Percentiles rank a stretch among this genome's conserved stretches.
Conservation (phyloP, 1,284 basidiomycete species). For the Vanrija sp. region DNA sequence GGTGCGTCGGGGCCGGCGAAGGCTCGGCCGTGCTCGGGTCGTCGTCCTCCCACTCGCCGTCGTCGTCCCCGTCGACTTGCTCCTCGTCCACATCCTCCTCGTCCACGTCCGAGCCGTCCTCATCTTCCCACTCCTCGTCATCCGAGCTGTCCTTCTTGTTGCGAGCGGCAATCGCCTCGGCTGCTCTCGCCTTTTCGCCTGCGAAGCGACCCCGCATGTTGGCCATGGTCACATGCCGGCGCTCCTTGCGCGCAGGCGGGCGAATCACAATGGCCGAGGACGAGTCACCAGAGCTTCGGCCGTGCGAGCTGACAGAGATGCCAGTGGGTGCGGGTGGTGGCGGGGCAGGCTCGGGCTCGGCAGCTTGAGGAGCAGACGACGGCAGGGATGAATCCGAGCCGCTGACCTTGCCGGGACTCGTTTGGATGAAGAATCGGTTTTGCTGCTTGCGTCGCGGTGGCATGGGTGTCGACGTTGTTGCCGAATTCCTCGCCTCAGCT, state of each 20-base stretch:
- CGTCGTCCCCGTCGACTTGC: constrained; percentile 1
- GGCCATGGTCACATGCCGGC: constrained; percentile 38
- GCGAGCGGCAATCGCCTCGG: constrained; percentile 25
- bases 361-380: constrained; percentile 7
- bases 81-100: constrained; percentile 29
- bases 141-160: constrained; percentile 20
- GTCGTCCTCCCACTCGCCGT: not conserved
- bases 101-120: constrained; percentile 24
- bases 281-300: constrained; percentile 27
- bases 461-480: constrained; percentile 9
- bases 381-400: constrained; percentile 34
- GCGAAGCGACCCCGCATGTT: constrained; percentile 41
- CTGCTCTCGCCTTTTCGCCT: constrained; percentile 39
- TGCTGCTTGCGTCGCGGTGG: not conserved
- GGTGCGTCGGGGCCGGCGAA: not conserved
- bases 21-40: no score
- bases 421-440: constrained; percentile 12
- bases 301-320: not conserved
- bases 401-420: constrained; percentile 15
- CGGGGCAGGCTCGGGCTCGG: not conserved
- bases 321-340: not conserved
- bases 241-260: constrained; percentile 13
- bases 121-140: constrained; percentile 22
- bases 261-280: constrained; percentile 19
- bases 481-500: not conserved